These are phyloP conservation scores for Pseudotsuga menziesii DNA, from an alignment of 75 land plant species.

Conservation along the genomic window DNA sequence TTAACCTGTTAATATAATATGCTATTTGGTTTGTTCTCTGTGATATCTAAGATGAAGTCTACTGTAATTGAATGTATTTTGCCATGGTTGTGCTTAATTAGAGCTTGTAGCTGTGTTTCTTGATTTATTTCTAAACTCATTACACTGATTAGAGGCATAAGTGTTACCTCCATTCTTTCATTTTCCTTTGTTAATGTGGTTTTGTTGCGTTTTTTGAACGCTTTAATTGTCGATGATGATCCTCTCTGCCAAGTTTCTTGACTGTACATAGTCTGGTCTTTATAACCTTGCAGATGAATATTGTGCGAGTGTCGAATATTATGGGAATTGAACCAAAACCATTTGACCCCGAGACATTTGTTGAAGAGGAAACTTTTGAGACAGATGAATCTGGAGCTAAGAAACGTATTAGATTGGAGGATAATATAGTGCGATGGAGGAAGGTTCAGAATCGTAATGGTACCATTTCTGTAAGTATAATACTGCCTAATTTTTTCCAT, in stretches of 20 bases:
- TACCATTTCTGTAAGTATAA: slow-evolving; percentile 52
- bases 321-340: slow-evolving; percentile 95
- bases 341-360: slow-evolving; percentile 95
- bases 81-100: neutral
- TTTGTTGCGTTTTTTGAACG: neutral
- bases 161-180: too few species aligned
- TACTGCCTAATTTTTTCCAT: neutral
- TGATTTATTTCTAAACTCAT: neutral
- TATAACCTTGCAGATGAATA: slow-evolving; percentile 64
- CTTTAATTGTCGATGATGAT: neutral
- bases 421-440: slow-evolving; percentile 97
- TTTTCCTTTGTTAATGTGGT: neutral
- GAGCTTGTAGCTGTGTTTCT: neutral
- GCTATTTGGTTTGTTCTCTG: neutral
- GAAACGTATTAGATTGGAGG: slow-evolving; percentile 87
- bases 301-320: slow-evolving; percentile 93
- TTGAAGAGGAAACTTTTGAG: slow-evolving; percentile 79
- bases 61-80: neutral
- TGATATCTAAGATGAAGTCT: neutral
- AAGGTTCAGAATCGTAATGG: slow-evolving; percentile 70
- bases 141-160: neutral
- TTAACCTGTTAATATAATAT: neutral
- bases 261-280: neutral
- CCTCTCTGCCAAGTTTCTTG: neutral
- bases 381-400: slow-evolving; percentile 90